Conservation (phyloP, 2,329 filamentous ascomycete species). For the Sporothrix euskadiensis region DNA sequence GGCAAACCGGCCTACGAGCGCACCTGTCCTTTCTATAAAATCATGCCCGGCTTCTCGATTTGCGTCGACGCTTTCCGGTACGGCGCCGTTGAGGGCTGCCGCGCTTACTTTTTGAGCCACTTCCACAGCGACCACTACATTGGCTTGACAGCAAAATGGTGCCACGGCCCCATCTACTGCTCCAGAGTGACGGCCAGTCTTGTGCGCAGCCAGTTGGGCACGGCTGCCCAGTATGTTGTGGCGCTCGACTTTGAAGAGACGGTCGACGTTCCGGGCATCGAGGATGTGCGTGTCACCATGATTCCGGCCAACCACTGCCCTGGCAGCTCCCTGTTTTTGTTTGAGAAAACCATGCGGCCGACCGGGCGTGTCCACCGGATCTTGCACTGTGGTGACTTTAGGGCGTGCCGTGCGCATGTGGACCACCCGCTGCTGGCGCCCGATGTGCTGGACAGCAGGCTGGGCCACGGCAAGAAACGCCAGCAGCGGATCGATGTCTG, state of each 20-base stretch:
- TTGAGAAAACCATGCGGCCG: slow-evolving; percentile 66
- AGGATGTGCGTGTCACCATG: slow-evolving; percentile 87
- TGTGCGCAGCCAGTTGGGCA: slow-evolving; percentile 80
- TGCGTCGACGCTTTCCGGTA: slow-evolving; percentile 97
- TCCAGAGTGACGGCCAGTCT: slow-evolving; percentile 89
- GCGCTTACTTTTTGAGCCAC: slow-evolving; percentile 94
- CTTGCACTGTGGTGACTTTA: slow-evolving; percentile 92
- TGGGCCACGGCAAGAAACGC: slow-evolving; percentile 64
- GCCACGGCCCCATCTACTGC: slow-evolving; percentile 93
- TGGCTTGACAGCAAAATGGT: slow-evolving; percentile 84
- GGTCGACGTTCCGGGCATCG: slow-evolving; percentile 76
- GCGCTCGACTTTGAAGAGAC: slow-evolving; percentile 81
- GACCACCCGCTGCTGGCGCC: slow-evolving; percentile 79
- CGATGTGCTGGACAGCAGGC: slow-evolving; percentile 63
- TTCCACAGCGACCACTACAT: slow-evolving; percentile 99
- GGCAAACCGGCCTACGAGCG: slow-evolving; percentile 85
- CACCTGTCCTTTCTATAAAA: slow-evolving; percentile 98
- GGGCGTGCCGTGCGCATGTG: slow-evolving; percentile 83
- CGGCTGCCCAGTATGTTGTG: slow-evolving; percentile 82
- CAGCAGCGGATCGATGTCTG: slow-evolving; percentile 93
- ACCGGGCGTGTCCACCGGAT: slow-evolving; percentile 71
- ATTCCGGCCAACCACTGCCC: slow-evolving; percentile 96
- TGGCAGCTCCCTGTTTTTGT: slow-evolving; percentile 89
- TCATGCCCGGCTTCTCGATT: slow-evolving; percentile 87
- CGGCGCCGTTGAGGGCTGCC: slow-evolving; percentile 86